phyloP scores from a whole-genome alignment of 495 filamentous ascomycete genomes.

The Aspergillus ostianus region DNA sequence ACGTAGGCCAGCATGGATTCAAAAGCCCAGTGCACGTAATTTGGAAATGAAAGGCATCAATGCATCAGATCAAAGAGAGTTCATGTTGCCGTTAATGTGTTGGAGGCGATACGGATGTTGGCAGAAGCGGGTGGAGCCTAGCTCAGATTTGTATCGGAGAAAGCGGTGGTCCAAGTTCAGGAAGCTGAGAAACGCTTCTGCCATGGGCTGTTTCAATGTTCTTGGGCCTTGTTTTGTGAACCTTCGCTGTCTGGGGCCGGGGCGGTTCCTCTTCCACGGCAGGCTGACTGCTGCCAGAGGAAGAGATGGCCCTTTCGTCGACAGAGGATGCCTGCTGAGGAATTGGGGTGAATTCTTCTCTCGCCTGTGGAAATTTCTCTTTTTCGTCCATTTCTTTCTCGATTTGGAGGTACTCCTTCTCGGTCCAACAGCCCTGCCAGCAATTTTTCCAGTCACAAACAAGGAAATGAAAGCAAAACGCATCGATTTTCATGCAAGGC shows the following conservation, averaged over 20 bases:
- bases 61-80: slow-evolving; percentile 2
- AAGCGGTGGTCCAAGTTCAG: slow-evolving; percentile 71
- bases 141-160: slow-evolving; percentile 61
- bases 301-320: slow-evolving; percentile 63
- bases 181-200: slow-evolving; percentile 46
- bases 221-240: slow-evolving; percentile 35
- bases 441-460: slow-evolving; percentile 91
- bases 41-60: slow-evolving; percentile 2
- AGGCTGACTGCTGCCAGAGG: slow-evolving; percentile 61
- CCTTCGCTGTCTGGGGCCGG: slow-evolving; percentile 34
- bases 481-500: slow-evolving; percentile 88
- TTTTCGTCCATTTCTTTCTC: slow-evolving; percentile 62
- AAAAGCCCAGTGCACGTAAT: background rate
- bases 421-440: slow-evolving; percentile 94
- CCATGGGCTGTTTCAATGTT: slow-evolving; percentile 41
- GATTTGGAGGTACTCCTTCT: slow-evolving; percentile 70
- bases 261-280: slow-evolving; percentile 28
- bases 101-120: background rate
- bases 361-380: slow-evolving; percentile 29
- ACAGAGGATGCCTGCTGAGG: slow-evolving; percentile 11
- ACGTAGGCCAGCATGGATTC: slow-evolving; percentile 20
- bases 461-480: slow-evolving; percentile 85
- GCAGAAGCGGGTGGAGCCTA: background rate
- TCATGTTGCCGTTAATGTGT: background rate
- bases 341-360: slow-evolving; percentile 18